Base-by-base conservation (phyloP, 1,284 basidiomycete species). In the Melanopsichium pennsylvanicum region DNA sequence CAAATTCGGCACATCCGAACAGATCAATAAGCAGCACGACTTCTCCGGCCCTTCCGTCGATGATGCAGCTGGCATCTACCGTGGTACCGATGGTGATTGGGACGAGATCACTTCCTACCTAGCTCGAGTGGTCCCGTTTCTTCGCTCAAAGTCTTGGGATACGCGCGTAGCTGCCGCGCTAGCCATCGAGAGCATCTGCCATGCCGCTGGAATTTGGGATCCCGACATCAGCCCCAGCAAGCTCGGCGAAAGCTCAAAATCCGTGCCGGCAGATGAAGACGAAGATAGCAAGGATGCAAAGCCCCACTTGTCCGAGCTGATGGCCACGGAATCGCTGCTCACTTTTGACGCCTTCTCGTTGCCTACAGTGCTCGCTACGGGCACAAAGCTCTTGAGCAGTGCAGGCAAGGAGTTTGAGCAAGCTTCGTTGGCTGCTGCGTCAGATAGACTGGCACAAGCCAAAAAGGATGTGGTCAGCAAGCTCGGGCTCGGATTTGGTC, bases 101-200 rank as follows among this genome's bases (percentile, higher is more conserved):
- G 86, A 88, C 69, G 90, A 80, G 41, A 76, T 75, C 33, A 62
- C 70, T 0, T 70, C 70, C 12, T 70, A 80, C 13, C 67, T 80
- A 11, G 66, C 78, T 21, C 58, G 94, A 89, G 90, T 95, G 68
- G 84, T 95, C 31, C 93, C 93, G 8, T 92, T 87, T 79, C 84
- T 95, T 5, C 90, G 93, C 77, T 93, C 91, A 38, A 91, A 89
- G 83, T 91, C 88, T 32, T 88, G 88, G 74, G 92, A 96, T 64
- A 93, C 93, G 1, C 87, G 92, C 48, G 87, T 87, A 2, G 90
- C 93, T 1, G 91, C 92, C 4, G 90, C 91, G 0, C 86, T 87
- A 47, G 91, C 93, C 2, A 85, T 95, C 43, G 92, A 90, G 0
- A 89, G 91, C 67, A 92, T 95, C 66, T 93, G 90, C 75, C 85